These are phyloP conservation scores for Alloteropsis angusta DNA, from an alignment of 202 grass and related monocot genomes.

Conservation along the genomic window DNA sequence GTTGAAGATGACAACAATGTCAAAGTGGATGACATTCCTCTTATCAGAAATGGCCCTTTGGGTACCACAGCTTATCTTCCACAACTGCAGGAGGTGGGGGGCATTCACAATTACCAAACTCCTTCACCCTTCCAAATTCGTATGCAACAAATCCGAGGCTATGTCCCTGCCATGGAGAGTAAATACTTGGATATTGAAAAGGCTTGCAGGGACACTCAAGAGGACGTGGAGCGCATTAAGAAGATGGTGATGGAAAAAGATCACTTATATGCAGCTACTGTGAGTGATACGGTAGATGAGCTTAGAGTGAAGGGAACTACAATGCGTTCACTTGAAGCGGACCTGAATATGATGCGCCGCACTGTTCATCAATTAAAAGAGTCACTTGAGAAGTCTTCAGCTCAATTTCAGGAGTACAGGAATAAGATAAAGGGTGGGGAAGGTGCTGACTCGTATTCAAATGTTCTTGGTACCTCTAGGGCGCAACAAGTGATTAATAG, in stretches of 20 bases:
- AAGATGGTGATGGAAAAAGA: constrained; percentile 19
- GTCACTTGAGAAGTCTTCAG: not conserved
- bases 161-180: not conserved
- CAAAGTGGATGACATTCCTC: not conserved
- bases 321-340: not conserved
- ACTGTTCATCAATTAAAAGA: not conserved
- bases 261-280: not conserved
- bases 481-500: not conserved
- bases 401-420: constrained; percentile 5
- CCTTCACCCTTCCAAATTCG: not conserved
- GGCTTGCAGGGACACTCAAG: not conserved
- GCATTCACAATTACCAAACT: not conserved
- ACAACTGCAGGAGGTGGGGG: not conserved
- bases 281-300: not conserved
- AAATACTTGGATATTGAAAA: not conserved
- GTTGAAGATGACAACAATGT: not conserved
- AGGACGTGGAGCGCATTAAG: not conserved
- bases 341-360: not conserved
- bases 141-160: not conserved
- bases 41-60: too few species aligned
- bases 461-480: not conserved
- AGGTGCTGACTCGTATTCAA: constrained; percentile 1
- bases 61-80: not conserved
- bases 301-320: not conserved
- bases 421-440: not conserved